Percentiles rank a stretch among this genome's conserved stretches.
phyloP scores from a whole-genome alignment of 148 eudicot species.

The Camellia lanceoleosa region DNA sequence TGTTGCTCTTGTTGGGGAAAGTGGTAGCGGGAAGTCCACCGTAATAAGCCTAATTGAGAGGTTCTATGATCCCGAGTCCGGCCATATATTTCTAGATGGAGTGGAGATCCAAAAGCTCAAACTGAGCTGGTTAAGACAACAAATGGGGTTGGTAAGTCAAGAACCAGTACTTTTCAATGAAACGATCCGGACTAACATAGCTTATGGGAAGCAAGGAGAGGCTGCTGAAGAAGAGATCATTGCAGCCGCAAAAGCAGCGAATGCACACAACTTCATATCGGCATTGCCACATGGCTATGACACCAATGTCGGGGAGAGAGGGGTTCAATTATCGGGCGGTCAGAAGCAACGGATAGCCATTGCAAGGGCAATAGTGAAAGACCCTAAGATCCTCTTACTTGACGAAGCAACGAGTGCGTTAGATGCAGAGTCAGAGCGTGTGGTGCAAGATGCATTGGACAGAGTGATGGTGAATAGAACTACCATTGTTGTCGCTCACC shows the following conservation, averaged over 20 bases:
- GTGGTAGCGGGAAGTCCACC: slow-evolving; percentile 86
- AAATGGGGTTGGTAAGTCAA: slow-evolving; percentile 87
- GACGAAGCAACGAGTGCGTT: slow-evolving; percentile 90
- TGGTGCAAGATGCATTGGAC: slow-evolving; percentile 84
- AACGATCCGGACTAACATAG: slow-evolving; percentile 72
- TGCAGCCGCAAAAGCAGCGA: slow-evolving; percentile 59
- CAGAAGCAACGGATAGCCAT: slow-evolving; percentile 85
- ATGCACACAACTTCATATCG: slow-evolving; percentile 78
- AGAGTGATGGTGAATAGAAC: slow-evolving; percentile 68
- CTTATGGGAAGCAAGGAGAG: slow-evolving; percentile 61
- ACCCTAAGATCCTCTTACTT: slow-evolving; percentile 65
- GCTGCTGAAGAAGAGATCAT: slow-evolving; percentile 62
- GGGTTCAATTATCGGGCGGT: slow-evolving; percentile 80
- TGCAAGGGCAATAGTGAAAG: slow-evolving; percentile 66
- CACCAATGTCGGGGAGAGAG: slow-evolving; percentile 74
- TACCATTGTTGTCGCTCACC: slow-evolving; percentile 78
- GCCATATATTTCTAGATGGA: slow-evolving; percentile 52
- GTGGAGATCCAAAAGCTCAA: slow-evolving; percentile 50
- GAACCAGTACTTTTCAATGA: slow-evolving; percentile 83
- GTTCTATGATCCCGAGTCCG: slow-evolving; percentile 69
- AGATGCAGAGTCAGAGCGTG: slow-evolving; percentile 70
- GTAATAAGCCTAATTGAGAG: slow-evolving; percentile 69
- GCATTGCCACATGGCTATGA: slow-evolving; percentile 64
- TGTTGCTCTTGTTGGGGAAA: slow-evolving; percentile 85
- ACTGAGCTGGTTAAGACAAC: slow-evolving; percentile 76